Evolutionary conservation across 371 early-diverging fungal species (phyloP), one percentile per base, ranked within the genome.

Genomic region (Apophysomyces variabilis): DNA sequence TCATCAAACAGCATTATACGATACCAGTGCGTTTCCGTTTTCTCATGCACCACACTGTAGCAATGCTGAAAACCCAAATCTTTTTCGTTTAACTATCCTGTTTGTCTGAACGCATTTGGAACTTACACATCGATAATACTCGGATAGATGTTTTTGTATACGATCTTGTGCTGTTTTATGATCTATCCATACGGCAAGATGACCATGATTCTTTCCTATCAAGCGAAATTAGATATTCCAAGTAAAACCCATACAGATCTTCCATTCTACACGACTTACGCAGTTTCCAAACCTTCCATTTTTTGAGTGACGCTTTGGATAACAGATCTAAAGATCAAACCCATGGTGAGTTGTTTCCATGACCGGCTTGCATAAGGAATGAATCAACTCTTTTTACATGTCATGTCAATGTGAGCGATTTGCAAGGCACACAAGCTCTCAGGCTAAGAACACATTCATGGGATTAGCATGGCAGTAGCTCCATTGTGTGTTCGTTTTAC

Each of bases 1-100:
- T 68, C 73, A 9, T 82, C 79, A 60, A 71, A 74, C 21, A 85
- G 54, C 38, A 75, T 70, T 46, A 87, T 75, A 57, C 84, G 71
- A n/a, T 83, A 67, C 85, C 87, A 85, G 45, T 77, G 58, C 57
- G 76, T 72, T 11, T 66, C 59, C 6, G 62, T 50, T 7, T 74
- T 62, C 37, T 73, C 68, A 8, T 78, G 58, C 36, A 56, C 39
- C 35, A 44, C 0, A 54, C 46, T 4, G 37, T 46, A n/a, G 8
- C n/a, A 41, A 39, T 58, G 14, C 57, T 50, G 21, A n/a, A 14
- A 43, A 13, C 6, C 46, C 46, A 12, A 45, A 13, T 45, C 1
- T 45, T 45, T 13, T 18, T 45, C 13, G 13, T 45, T 45, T 45
- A 6, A 13, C 16, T 45, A 26, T 41, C 41, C 41, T 41, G 41